Evolutionary conservation across 2,329 filamentous ascomycete genomes (phyloP), one percentile per base, ranked within the genome.

Genomic region (Purpureocillium takamizusanense): DNA sequence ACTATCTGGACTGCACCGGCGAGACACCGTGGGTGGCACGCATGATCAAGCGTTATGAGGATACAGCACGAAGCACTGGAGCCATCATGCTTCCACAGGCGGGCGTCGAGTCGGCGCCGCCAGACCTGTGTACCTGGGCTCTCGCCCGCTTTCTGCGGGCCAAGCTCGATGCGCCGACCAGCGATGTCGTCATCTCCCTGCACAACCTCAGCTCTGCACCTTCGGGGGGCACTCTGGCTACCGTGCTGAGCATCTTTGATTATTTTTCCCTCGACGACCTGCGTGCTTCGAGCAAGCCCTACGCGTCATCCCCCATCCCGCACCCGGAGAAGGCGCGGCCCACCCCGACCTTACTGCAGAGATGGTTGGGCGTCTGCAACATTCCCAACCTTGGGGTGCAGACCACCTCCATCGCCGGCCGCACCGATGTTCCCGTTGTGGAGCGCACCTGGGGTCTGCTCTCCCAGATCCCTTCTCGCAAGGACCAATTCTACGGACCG

Each of bases 181-280:
- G 61, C 34, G 72, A 80, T 41, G 72, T 78, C 13, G 66, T 71
- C 2, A 54, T 81, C 13, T 69, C 69, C 1, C 50, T 74, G 23
- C 59, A 70, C 41, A 60, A 52, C 3, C 39, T 30, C 28, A 56
- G 53, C 21, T 45, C 50, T 39, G 50, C 59, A 2, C 70, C 76
- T 3, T 83, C 78, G 2, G 79, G 79, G n/a, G 80, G 80, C 34
- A 81, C 84, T 2, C 60, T 89, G 4, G 69, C 75, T 27, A 88
- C 86, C 0, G 64, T 79, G 4, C 57, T 95, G 12, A 71, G 55
- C 34, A 46, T 78, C 16, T 65, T 78, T 40, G 76, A 81, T 18
- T 56, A 59, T 33, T 78, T 70, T 50, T 60, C 62, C 16, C 36
- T 74, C 14, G 59, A 63, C 35, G 62, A 79, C 37, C 46, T 81